Conservation (phyloP, 495 filamentous ascomycete genomes). For the Aspergillus homomorphus region DNA sequence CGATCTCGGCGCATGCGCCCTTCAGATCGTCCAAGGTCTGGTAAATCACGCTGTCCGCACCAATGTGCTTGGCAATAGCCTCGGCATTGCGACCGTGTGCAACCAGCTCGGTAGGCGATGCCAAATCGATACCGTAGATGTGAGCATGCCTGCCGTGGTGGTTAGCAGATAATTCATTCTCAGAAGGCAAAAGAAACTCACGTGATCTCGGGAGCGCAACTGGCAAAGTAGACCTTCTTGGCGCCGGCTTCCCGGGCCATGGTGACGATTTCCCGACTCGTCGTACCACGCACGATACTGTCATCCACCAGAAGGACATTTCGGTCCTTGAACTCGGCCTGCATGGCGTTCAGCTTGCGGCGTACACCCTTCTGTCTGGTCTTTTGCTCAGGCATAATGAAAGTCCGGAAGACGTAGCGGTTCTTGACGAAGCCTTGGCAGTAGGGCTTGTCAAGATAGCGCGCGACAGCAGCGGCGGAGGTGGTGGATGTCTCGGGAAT, state of each 20-base stretch:
- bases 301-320: constrained; percentile 89
- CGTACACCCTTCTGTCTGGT: constrained; percentile 66
- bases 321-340: constrained; percentile 78
- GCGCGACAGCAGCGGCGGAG: constrained; percentile 75
- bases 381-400: constrained; percentile 90
- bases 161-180: constrained; percentile 18
- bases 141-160: constrained; percentile 51
- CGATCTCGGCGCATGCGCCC: constrained; percentile 71
- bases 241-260: constrained; percentile 94
- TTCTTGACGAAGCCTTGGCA: constrained; percentile 91
- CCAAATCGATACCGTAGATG: constrained; percentile 89
- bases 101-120: constrained; percentile 76
- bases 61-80: constrained; percentile 75
- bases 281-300: constrained; percentile 91
- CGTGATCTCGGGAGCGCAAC: constrained; percentile 83
- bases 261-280: constrained; percentile 82
- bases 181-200: constrained; percentile 22
- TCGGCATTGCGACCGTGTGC: constrained; percentile 70
- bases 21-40: constrained; percentile 83
- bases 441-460: constrained; percentile 74
- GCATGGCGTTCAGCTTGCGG: constrained; percentile 72
- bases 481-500: constrained; percentile 87
- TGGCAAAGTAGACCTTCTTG: constrained; percentile 85
- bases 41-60: constrained; percentile 89
- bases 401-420: constrained; percentile 92